phyloP scores from a whole-genome alignment of 176 grass and related monocot genomes.

The Juncus effusus region DNA sequence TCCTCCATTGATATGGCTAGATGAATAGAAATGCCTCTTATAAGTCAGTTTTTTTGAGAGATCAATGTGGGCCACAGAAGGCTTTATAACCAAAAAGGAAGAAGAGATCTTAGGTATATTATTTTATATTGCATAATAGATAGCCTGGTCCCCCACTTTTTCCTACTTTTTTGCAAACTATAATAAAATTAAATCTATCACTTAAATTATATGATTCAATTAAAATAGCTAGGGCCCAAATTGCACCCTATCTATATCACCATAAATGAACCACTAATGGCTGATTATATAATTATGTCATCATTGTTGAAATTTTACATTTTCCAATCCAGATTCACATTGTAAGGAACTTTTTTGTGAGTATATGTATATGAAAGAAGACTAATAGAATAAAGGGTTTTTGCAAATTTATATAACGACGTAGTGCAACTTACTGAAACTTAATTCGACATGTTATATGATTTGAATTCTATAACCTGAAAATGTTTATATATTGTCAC shows the following conservation, averaged over 20 bases:
- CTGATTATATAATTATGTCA: conserved; percentile 11
- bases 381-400: conserved; percentile 2
- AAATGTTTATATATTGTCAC: not conserved
- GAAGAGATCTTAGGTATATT: conserved; percentile 31
- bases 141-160: conserved; percentile 1
- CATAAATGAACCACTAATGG: conserved; percentile 12
- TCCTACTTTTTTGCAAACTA: not conserved
- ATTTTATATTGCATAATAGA: not conserved
- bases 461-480: not conserved
- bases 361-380: not conserved
- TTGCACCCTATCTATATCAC: conserved; percentile 22
- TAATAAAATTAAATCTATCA: too few relatives aligned
- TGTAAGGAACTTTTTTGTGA: not conserved
- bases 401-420: not conserved
- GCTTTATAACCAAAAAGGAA: conserved; percentile 36
- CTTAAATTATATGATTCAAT: too few relatives aligned
- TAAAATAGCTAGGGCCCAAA: too few relatives aligned
- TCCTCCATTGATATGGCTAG: conserved; percentile 34
- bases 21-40: conserved; percentile 21
- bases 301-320: conserved; percentile 11
- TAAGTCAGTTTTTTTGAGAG: conserved; percentile 16
- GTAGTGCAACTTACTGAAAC: not conserved
- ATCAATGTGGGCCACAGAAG: conserved; percentile 26
- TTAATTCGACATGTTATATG: too few relatives aligned
- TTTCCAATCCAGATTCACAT: conserved; percentile 24